Evolutionary conservation across 345 rosid genomes (phyloP).

Genomic region (Corchorus olitorius): DNA sequence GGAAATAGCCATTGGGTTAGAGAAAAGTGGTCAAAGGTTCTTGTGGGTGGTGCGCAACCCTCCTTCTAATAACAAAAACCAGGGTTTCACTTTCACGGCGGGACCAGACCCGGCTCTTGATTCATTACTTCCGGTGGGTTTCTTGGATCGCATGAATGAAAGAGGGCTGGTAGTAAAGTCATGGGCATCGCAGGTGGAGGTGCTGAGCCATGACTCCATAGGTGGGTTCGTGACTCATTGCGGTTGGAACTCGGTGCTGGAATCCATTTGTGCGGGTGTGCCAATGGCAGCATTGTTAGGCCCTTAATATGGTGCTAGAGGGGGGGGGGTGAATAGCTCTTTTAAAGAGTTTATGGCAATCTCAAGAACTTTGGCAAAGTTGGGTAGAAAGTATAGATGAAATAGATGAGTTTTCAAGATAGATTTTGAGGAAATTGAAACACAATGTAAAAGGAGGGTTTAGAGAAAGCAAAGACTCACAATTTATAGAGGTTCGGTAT

Average conservation of each 20-base stretch:
- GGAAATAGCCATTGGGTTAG: constrained; percentile 55
- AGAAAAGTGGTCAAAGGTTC: constrained; percentile 50
- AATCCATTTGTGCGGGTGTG: constrained; percentile 41
- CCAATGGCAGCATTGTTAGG: constrained; percentile 46
- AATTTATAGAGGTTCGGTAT: too few species aligned
- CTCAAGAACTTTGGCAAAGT: too few species aligned
- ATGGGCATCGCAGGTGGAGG: constrained; percentile 36
- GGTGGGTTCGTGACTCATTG: constrained; percentile 42
- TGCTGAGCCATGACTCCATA: constrained; percentile 29
- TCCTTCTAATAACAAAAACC: constrained; percentile 9
- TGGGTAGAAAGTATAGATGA: too few species aligned
- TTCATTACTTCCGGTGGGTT: constrained; percentile 39
- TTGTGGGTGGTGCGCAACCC: constrained; percentile 60
- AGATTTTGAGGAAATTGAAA: too few species aligned
- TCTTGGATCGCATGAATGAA: constrained; percentile 30
- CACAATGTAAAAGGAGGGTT: too few species aligned
- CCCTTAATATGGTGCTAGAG: too few species aligned
- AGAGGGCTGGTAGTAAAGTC: constrained; percentile 26
- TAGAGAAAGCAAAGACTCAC: too few species aligned
- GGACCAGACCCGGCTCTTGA: neutral
- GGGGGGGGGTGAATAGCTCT: too few species aligned
- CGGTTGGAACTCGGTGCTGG: constrained; percentile 43
- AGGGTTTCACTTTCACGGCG: neutral
- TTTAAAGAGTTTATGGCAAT: too few species aligned
- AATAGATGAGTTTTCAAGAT: too few species aligned